These are phyloP conservation scores for Ustilago trichophora DNA, from an alignment of 1,284 basidiomycete species.

Conservation along the genomic window DNA sequence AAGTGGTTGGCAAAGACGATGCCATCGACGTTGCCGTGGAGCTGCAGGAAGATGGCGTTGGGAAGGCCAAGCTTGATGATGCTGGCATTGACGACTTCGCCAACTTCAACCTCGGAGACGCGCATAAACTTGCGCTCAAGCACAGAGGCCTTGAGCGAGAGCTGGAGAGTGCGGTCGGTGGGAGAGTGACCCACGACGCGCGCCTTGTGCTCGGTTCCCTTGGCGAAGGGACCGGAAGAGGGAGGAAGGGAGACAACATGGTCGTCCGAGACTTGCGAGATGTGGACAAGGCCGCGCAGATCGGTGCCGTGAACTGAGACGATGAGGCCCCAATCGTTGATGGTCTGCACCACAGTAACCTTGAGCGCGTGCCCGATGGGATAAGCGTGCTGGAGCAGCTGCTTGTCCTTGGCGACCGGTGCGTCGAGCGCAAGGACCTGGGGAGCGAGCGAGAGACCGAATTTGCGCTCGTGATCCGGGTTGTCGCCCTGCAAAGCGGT, in stretches of 20 bases:
- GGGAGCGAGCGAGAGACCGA: slow-evolving; percentile 57
- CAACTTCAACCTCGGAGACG: slow-evolving; percentile 76
- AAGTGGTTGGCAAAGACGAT: slow-evolving; percentile 95
- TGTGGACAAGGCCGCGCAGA: slow-evolving; percentile 68
- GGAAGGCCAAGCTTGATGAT: slow-evolving; percentile 55
- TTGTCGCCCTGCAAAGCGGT: slow-evolving; percentile 40
- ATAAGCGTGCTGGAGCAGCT: slow-evolving; percentile 47
- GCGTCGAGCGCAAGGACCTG: slow-evolving; percentile 53
- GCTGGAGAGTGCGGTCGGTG: slow-evolving; percentile 86
- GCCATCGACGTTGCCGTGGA: slow-evolving; percentile 73
- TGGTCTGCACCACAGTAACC: slow-evolving; percentile 49
- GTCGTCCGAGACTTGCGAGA: slow-evolving; percentile 91
- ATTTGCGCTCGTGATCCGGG: slow-evolving; percentile 51
- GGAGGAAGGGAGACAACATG: slow-evolving; percentile 78
- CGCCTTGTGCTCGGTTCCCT: slow-evolving; percentile 74
- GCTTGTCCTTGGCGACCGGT: slow-evolving; percentile 29
- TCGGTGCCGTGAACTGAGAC: slow-evolving; percentile 48
- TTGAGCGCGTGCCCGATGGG: slow-evolving; percentile 57
- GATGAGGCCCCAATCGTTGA: slow-evolving; percentile 61
- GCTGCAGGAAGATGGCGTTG: slow-evolving; percentile 61
- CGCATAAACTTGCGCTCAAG: slow-evolving; percentile 88
- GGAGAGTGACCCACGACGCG: slow-evolving; percentile 88
- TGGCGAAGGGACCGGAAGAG: slow-evolving; percentile 67
- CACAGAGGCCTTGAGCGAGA: slow-evolving; percentile 83
- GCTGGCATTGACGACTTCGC: slow-evolving; percentile 49